Evolutionary conservation across 208 protist species (phyloP), one percentile per base, ranked within the genome.

Genomic region (Leishmania tropica): DNA sequence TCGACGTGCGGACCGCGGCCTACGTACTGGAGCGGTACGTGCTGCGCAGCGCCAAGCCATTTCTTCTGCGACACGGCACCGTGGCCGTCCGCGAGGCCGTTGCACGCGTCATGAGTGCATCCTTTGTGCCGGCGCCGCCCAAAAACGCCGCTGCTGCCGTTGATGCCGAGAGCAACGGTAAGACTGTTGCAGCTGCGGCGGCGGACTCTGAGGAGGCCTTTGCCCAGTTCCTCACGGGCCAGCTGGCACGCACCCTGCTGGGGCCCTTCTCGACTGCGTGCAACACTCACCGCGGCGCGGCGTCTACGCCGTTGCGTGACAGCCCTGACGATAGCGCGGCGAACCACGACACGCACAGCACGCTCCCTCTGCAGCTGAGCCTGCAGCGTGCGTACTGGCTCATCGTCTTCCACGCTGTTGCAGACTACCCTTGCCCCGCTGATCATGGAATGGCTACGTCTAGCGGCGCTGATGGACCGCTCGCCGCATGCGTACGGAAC

Each of bases 51-150:
- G 85, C 81, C 6, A 76, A 81, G 64, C 79, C 75, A 11, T 85
- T 85, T 42, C 70, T 95, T 40, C 81, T 97, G 51, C 83, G 82
- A 28, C 60, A 78, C 47, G 89, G 92, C 65, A 94, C 86, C 3
- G 54, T 89, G 0, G 92, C 90, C 24, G 83, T 89, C 48, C 85
- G 94, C 31, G 92, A 97, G 80, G 94, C 91, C 3, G 79, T 96
- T 8, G 85, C 91, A 17, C 83, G 89, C 17, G 75, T 97, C 10
- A 71, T 95, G 40, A 79, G 83, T 51, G 83, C 83, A 11, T 67
- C 74, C n/a, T 86, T 83, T 21, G 54, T n/a, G 15, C 5, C 75
- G 37, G 17, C 24, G 2, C n/a, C 48, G 21, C 72, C 15, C 15
- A 62, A 24, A n/a, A 11, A 28, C 19, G 5, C 6, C 19, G n/a